These are phyloP conservation scores for Exophiala sp. DNA, from an alignment of 2,329 filamentous ascomycete species.

Conservation along the genomic window DNA sequence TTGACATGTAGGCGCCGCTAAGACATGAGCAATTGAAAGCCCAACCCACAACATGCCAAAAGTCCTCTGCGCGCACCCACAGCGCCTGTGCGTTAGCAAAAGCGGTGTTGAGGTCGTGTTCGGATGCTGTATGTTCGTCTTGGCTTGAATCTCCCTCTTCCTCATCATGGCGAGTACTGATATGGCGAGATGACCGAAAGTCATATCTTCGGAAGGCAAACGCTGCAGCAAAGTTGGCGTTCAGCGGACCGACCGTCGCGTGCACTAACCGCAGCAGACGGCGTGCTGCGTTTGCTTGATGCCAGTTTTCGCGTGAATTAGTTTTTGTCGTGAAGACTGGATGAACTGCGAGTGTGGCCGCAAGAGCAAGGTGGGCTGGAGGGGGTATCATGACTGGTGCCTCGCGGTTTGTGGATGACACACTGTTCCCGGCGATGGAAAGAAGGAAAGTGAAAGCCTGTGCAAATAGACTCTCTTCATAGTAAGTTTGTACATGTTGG, in stretches of 20 bases:
- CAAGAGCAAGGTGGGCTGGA: conserved; percentile 65
- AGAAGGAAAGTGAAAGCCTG: conserved; percentile 59
- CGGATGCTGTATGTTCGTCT: conserved; percentile 8
- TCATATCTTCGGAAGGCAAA: conserved; percentile 57
- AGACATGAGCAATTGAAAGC: conserved; percentile 79
- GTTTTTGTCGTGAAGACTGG: conserved; percentile 71
- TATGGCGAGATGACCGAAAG: conserved; percentile 8
- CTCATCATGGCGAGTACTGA: conserved; percentile 2
- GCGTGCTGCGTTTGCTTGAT: conserved; percentile 61
- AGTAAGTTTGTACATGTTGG: conserved; percentile 62
- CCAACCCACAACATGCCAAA: conserved; percentile 88
- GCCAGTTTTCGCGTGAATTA: conserved; percentile 53
- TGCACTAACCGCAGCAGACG: conserved; percentile 65
- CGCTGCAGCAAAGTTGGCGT: conserved; percentile 62
- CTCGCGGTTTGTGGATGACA: conserved; percentile 32
- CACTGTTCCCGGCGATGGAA: conserved; percentile 55
- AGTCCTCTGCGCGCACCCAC: conserved; percentile 72
- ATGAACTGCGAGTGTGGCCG: conserved; percentile 77
- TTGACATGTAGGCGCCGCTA: conserved; percentile 42
- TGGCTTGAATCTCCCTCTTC: conserved; percentile 37
- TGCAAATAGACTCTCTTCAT: conserved; percentile 69
- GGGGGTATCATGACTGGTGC: conserved; percentile 59
- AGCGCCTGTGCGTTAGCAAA: conserved; percentile 61
- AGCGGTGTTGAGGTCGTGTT: conserved; percentile 50
- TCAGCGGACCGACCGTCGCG: conserved; percentile 60